Conservation (phyloP, 2,329 filamentous ascomycete species). For the Ophiostoma montium region DNA sequence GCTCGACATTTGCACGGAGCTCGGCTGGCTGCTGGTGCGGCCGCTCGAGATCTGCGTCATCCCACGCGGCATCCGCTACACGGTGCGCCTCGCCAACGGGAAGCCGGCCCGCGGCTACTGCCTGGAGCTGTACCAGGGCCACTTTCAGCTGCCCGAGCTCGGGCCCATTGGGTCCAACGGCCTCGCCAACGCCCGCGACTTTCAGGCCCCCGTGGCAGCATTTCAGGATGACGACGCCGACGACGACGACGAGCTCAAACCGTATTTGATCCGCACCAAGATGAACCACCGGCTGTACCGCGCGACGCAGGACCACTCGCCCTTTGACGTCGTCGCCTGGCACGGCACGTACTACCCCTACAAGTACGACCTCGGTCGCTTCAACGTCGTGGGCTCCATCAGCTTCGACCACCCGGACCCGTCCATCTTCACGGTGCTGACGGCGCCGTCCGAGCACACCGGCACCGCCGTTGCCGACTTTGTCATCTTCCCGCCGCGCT, state of each 20-base stretch:
- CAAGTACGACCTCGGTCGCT: constrained; percentile 69
- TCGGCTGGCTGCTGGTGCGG: constrained; percentile 60
- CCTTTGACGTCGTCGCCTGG: constrained; percentile 70
- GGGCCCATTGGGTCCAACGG: constrained; percentile 62
- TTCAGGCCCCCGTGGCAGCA: constrained; percentile 54
- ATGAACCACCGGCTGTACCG: constrained; percentile 54
- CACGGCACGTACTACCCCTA: constrained; percentile 69
- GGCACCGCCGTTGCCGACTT: constrained; percentile 57
- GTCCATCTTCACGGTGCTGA: constrained; percentile 60
- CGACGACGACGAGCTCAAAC: constrained; percentile 18
- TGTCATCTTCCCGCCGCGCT: constrained; percentile 58
- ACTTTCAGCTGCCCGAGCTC: constrained; percentile 57
- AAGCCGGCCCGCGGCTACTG: constrained; percentile 54
- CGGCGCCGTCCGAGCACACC: constrained; percentile 42
- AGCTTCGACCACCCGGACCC: constrained; percentile 69
- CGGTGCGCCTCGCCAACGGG: constrained; percentile 31
- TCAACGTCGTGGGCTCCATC: constrained; percentile 59
- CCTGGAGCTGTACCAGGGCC: constrained; percentile 58
- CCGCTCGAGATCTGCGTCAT: constrained; percentile 68
- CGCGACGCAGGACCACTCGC: constrained; percentile 50
- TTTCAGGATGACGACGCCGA: constrained; percentile 46
- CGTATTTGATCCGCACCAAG: constrained; percentile 44
- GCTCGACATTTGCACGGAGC: constrained; percentile 63
- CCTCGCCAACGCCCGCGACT: constrained; percentile 63
- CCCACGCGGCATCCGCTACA: constrained; percentile 60